Evolutionary conservation across 2,329 filamentous ascomycete genomes (phyloP), one percentile per base, ranked within the genome.

Genomic region (Colletotrichum sp.): DNA sequence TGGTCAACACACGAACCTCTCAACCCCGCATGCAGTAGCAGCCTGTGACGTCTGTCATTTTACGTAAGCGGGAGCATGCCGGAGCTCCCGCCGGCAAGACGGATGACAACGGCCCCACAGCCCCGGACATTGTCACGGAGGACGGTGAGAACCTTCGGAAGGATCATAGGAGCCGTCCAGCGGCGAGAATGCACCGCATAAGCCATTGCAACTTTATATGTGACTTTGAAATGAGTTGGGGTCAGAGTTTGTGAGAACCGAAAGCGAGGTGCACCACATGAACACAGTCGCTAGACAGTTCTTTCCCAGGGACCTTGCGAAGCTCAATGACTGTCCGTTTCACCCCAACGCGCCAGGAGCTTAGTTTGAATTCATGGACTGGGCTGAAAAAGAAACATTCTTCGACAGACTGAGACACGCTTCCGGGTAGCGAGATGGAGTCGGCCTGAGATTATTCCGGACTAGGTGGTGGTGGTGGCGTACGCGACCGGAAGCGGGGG

Each of bases 11-110:
- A 24, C 22, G 24, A 70, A 28, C n/a, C 6, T 6, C 8, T 39
- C 44, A 34, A 75, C 72, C 72, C 72, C 72, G 72, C 72, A 66
- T 65, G 28, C 30, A 28, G 28, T 65, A 26, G 7, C 18, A 13
- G 26, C 13, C 8, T 32, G 62, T 75, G 72, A 75, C 72, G 72
- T 75, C 52, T 39, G 28, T 2, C 9, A 62, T 39, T 75, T 75
- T 75, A 75, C 68, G 68, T 75, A 75, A 75, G 62, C 72, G n/a
- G 22, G 10, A 30, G 16, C 6, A 8, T 32, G 10, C 28, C 44
- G 22, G 52, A 6, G 5, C 26, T n/a, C 34, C 60, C 26, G 44
- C 30, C n/a, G 30, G 57, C 16, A 7, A 16, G 18, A 12, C 13
- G 13, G 26, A 15, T 9, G 59, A 24, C 12, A 15, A 8, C 59